Base-by-base conservation (phyloP, 2,329 filamentous ascomycete genomes). In the Pyrenophora seminiperda region DNA sequence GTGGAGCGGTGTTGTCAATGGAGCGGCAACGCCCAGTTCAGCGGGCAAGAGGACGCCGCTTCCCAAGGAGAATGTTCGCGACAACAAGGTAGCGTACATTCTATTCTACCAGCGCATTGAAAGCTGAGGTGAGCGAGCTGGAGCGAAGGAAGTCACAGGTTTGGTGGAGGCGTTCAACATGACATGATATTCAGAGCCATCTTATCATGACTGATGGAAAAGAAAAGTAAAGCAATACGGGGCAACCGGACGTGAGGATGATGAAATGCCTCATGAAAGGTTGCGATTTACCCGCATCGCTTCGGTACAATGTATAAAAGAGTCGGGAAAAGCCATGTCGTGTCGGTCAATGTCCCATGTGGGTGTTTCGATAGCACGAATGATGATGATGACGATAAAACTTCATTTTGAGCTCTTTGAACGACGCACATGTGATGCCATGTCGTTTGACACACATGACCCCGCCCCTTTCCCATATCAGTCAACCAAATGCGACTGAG, bases 51-150 rank as follows among this genome's bases (percentile, higher is more conserved):
- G 76, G 77, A 74, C 75, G 79, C 76, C 81, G 83, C 77, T 73
- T 41, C 56, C 61, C 59, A 82, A 75, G 55, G 75, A 76, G 50
- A 81, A 80, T 14, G 74, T 89, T 68, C 91, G 90, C 74, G 93
- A 97, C 73, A 96, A 93, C 80, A 96, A 96, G 80, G 93, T 97
- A 50, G 94, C 94, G 3, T 99, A 99, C 75, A 84, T 99, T 60
- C 77, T 99, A 68, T 96, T 99, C 76, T 99, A 99, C 74, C 88
- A 97, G 77, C 85, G 85, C 65, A 83, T 94, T 33, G 66, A 73
- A 54, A 61, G 58, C 54, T 72, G 64, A 71, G 44, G 39, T 27
- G 22, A 27, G 24, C 24, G 4, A 11, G 1, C 24, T 27, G 24
- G 24, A 11, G 24, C 24, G 13, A 31, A 19, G 27, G 43, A 19